Percentiles rank a stretch among this genome's conserved stretches.
phyloP scores from a whole-genome alignment of 2,329 filamentous ascomycete genomes.

The Cladophialophora exuberans region DNA sequence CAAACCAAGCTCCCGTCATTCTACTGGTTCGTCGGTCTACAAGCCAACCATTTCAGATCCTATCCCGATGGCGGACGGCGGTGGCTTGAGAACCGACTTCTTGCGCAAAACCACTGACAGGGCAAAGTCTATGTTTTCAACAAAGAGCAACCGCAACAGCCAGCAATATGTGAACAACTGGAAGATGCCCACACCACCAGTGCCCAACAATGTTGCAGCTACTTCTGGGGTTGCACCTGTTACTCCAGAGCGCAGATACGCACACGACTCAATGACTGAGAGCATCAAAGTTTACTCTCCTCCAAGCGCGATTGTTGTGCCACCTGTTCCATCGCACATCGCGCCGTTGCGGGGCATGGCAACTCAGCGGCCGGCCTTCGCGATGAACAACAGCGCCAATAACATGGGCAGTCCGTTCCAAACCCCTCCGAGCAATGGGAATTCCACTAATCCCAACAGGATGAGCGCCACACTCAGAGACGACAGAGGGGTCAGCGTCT shows the following conservation, averaged over 20 bases:
- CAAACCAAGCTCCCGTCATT: slow-evolving; percentile 22
- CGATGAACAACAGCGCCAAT: not conserved
- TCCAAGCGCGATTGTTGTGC: slow-evolving; percentile 36
- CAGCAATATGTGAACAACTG: slow-evolving; percentile 24
- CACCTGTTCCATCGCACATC: slow-evolving; percentile 25
- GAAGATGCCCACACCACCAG: slow-evolving; percentile 35
- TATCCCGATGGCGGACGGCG: slow-evolving; percentile 32
- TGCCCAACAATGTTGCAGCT: slow-evolving; percentile 25
- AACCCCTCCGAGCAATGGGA: slow-evolving; percentile 25
- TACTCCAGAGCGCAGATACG: slow-evolving; percentile 34
- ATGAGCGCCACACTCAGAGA: slow-evolving; percentile 15
- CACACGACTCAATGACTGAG: slow-evolving; percentile 42
- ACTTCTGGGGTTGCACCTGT: slow-evolving; percentile 32
- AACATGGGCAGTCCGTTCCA: slow-evolving; percentile 32
- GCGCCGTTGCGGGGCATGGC: slow-evolving; percentile 31
- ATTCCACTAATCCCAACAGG: slow-evolving; percentile 2
- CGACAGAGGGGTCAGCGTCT: slow-evolving; percentile 22
- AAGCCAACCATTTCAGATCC: slow-evolving; percentile 33
- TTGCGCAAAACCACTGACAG: slow-evolving; percentile 45
- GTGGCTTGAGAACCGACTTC: slow-evolving; percentile 40
- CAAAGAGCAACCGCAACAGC: slow-evolving; percentile 24
- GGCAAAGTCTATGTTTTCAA: slow-evolving; percentile 33
- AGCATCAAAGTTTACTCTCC: slow-evolving; percentile 54
- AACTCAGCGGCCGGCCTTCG: slow-evolving; percentile 20
- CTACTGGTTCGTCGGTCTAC: slow-evolving; percentile 24